phyloP scores from a whole-genome alignment of 2,329 filamentous ascomycete genomes.

The Hypoxylon sp. region DNA sequence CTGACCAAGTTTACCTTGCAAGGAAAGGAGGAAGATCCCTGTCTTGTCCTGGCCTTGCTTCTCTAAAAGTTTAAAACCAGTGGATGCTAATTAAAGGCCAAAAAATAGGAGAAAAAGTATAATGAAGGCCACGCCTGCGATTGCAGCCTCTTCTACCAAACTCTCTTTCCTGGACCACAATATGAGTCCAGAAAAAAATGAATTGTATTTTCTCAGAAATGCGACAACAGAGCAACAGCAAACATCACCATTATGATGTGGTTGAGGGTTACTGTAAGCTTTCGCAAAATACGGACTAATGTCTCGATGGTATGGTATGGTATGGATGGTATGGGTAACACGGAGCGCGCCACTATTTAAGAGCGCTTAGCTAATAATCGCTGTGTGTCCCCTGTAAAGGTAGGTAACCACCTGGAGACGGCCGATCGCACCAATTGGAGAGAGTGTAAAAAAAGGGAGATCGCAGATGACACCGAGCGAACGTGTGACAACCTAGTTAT shows the following conservation, averaged over 20 bases:
- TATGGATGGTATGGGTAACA: too few species aligned
- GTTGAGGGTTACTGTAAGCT: conserved; percentile 21
- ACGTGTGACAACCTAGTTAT: conserved; percentile 7
- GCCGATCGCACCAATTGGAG: conserved; percentile 23
- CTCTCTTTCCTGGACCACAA: too few species aligned
- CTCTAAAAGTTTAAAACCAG: conserved; percentile 28
- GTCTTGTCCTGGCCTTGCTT: conserved; percentile 21
- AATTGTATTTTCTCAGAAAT: conserved; percentile 3
- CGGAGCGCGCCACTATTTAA: conserved; percentile 27
- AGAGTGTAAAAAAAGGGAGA: neutral
- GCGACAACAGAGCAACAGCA: conserved; percentile 20
- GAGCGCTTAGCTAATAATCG: conserved; percentile 26
- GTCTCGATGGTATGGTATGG: too few species aligned
- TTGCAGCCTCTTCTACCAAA: conserved; percentile 18
- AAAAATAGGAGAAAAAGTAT: conserved; percentile 16
- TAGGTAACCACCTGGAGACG: conserved; percentile 7
- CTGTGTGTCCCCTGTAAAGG: conserved; percentile 8
- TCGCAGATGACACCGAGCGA: conserved; percentile 11
- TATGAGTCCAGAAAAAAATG: too few species aligned
- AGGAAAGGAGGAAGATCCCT: conserved; percentile 38
- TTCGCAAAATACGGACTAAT: conserved; percentile 20
- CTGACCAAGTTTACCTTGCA: conserved; percentile 26
- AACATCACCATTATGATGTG: conserved; percentile 25
- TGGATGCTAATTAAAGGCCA: conserved; percentile 24
- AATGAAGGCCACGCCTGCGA: conserved; percentile 18